A percentile compares a stretch with the other conserved stretches of the same genome.
phyloP scores from a whole-genome alignment of 441 rosid genomes.

The Euphorbia celastroides region DNA sequence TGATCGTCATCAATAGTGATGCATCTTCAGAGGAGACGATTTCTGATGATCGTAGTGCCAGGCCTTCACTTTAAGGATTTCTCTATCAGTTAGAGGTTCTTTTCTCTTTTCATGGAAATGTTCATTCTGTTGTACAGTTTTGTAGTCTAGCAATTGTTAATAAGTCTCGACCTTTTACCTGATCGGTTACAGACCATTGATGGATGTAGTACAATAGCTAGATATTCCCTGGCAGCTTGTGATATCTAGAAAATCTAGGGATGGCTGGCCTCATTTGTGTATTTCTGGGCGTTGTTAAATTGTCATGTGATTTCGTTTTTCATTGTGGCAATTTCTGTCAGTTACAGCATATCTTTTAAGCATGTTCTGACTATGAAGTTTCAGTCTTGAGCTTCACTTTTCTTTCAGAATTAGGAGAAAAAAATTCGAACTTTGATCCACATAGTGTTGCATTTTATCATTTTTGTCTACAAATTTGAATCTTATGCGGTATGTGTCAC shows the following conservation, averaged over 20 bases:
- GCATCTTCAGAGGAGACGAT: slow-evolving; percentile 54
- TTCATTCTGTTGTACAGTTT: slow-evolving; percentile 13
- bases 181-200: neutral
- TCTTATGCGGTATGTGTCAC: neutral
- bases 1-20: slow-evolving; percentile 33
- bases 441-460: neutral
- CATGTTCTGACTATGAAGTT: neutral
- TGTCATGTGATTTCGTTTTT: neutral
- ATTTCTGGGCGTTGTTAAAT: neutral
- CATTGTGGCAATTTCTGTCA: no score
- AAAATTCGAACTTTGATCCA: neutral
- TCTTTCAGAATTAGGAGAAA: neutral
- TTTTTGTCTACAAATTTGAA: neutral
- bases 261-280: slow-evolving; percentile 1
- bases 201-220: neutral
- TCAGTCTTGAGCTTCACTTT: neutral
- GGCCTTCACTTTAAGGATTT: slow-evolving; percentile 10
- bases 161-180: neutral
- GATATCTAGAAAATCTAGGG: neutral
- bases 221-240: slow-evolving; percentile 3
- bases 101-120: neutral
- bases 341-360: neutral
- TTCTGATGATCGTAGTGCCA: slow-evolving; percentile 33
- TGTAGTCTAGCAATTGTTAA: slow-evolving; percentile 16
- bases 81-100: neutral